Percentiles rank a stretch among this genome's conserved stretches.
These are phyloP conservation scores for Gonapodya prolifera DNA, from an alignment of 192 early-diverging fungal species.

Conservation along the genomic window DNA sequence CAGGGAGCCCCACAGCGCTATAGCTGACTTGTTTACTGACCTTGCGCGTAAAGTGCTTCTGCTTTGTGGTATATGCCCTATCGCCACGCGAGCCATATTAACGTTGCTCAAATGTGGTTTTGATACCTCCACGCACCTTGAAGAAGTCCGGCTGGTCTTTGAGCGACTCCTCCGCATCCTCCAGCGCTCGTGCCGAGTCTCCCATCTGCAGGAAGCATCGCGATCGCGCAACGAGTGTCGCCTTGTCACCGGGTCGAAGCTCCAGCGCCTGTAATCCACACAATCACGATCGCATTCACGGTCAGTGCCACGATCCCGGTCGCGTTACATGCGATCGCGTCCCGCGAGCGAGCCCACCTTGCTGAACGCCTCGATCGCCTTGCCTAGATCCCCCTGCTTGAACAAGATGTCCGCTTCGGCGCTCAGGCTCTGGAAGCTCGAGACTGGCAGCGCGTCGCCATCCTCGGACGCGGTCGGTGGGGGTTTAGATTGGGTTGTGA, in stretches of 20 bases:
- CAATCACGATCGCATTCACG: neutral
- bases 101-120: neutral
- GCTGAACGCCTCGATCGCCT: slow-evolving; percentile 38
- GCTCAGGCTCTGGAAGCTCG: slow-evolving; percentile 25
- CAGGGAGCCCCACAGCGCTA: no score
- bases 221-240: slow-evolving; percentile 39
- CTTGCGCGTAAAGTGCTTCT: slow-evolving; percentile 43
- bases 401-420: slow-evolving; percentile 38
- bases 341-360: slow-evolving; percentile 19
- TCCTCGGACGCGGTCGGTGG: no score
- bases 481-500: no score
- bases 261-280: slow-evolving; percentile 22
- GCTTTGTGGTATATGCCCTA: slow-evolving; percentile 48
- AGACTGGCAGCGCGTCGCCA: no score
- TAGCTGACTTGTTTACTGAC: no score
- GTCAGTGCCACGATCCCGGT: neutral
- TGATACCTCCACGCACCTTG: slow-evolving; percentile 11
- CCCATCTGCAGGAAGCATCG: slow-evolving; percentile 42
- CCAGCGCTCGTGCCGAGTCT: slow-evolving; percentile 24
- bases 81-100: neutral
- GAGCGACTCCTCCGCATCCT: slow-evolving; percentile 34
- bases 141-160: slow-evolving; percentile 31
- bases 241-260: slow-evolving; percentile 41
- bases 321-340: neutral
- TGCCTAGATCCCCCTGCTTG: slow-evolving; percentile 27